Evolutionary conservation across 2,329 filamentous ascomycete species (phyloP).

Genomic region (Nakataea oryzae): DNA sequence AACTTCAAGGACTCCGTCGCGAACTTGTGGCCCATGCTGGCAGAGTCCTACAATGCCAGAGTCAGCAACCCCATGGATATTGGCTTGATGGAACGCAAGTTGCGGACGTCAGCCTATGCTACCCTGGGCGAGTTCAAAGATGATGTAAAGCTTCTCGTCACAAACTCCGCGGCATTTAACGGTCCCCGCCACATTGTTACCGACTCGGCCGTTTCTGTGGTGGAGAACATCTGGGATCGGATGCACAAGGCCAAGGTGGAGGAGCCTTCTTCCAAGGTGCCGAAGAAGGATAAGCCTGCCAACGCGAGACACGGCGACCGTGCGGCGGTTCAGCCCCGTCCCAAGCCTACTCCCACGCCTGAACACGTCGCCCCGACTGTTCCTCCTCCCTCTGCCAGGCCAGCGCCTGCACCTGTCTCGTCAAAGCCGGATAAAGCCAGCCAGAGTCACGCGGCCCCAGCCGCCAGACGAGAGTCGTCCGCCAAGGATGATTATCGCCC

Average conservation of each 20-base stretch:
- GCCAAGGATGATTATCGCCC: conserved; percentile 67
- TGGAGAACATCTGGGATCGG: conserved; percentile 40
- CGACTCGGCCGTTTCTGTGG: conserved; percentile 39
- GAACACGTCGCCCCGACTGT: conserved; percentile 2
- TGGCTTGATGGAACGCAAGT: conserved; percentile 66
- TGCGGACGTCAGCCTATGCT: conserved; percentile 59
- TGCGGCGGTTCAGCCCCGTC: conserved; percentile 24
- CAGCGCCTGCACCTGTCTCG: conserved; percentile 17
- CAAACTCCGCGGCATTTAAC: conserved; percentile 77
- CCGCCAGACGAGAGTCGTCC: conserved; percentile 66
- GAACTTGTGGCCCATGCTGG: conserved; percentile 63
- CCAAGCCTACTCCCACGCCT: conserved; percentile 18
- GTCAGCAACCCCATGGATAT: conserved; percentile 79
- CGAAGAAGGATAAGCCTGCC: conserved; percentile 49
- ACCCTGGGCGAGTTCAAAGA: conserved; percentile 62
- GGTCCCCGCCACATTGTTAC: conserved; percentile 67
- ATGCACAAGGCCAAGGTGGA: conserved; percentile 31
- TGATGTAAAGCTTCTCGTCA: conserved; percentile 68
- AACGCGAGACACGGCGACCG: conserved; percentile 34
- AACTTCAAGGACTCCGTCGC: conserved; percentile 73
- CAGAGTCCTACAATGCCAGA: conserved; percentile 58
- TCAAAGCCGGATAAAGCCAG: conserved; percentile 12
- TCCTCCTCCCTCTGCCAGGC: conserved; percentile 20
- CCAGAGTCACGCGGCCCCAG: conserved; percentile 61
- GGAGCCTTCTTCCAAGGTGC: conserved; percentile 46